Evolutionary conservation across 495 filamentous ascomycete species (phyloP), one percentile per base, ranked within the genome.

Genomic region (Cercophora scortea): DNA sequence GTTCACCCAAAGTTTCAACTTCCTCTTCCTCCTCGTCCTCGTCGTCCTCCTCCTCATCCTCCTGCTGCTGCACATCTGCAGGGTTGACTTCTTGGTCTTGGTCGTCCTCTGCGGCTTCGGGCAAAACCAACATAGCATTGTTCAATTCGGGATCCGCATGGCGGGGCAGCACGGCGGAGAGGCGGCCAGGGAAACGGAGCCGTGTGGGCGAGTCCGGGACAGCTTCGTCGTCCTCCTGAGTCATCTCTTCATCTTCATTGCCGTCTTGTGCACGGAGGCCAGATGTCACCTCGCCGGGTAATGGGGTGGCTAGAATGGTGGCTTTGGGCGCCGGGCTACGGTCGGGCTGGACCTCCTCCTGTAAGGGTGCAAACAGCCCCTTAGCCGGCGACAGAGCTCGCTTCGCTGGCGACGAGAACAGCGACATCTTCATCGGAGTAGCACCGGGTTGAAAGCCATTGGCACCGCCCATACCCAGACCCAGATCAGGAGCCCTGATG

Each of bases 131-230:
- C 17, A 60, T 56, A 2, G 55, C 59, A 1, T 61, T 51, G 36
- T 58, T 61, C 32, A 77, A 58, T 8, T 68, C 61, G 1, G 74
- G 71, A 42, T 79, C 75, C 11, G 70, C 73, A 48, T 77, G 64
- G 11, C 76, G 61, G 33, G 76, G 75, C 16, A 78, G 54, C 25
- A 77, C 71, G 4, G 76, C 71, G 0, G 78, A 79, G 2, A 79
- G 66, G 8, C 76, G 65, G 3, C 75, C 76, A n/a, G 75, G 70
- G 54, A 80, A 80, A 15, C 49, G 48, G 33, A 71, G 65, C 32
- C 59, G 54, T 8, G 63, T 59, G 8, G 71, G 69, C 0, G 68
- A 69, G 17, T 64, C 63, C 3, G 55, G 57, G 1, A 67, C 38
- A 10, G 33, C 50, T 0, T 61, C 43, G 51, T 59, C 19, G 51